These are phyloP conservation scores for Myxozyma neglecta DNA, from an alignment of 805 yeast species.

Conservation along the genomic window DNA sequence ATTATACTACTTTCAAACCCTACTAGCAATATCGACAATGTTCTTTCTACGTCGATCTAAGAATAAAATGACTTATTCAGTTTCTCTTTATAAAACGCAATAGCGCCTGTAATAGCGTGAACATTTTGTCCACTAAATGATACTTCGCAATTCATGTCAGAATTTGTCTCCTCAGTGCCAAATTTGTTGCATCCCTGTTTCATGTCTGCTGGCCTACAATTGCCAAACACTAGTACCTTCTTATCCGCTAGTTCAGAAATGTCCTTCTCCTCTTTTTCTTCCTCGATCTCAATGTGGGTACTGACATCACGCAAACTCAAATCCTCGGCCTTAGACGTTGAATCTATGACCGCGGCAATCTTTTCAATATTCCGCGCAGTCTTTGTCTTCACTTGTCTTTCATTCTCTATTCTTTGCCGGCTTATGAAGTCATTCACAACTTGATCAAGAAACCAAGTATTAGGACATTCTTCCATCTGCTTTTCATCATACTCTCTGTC, in stretches of 20 bases:
- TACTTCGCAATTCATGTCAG: no score
- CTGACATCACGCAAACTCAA: not conserved
- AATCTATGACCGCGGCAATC: no score
- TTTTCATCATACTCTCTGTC: not conserved
- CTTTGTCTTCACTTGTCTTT: not conserved
- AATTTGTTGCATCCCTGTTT: no score
- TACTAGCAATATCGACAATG: no score
- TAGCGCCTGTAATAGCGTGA: not conserved
- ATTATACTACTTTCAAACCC: no score
- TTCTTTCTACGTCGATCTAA: not conserved
- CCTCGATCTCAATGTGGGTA: not conserved
- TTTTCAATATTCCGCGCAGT: not conserved
- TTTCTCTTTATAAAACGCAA: not conserved
- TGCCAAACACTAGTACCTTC: no score
- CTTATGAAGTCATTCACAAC: not conserved
- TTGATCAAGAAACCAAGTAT: not conserved
- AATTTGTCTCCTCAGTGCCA: no score
- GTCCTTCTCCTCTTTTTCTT: no score
- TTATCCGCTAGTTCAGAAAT: no score
- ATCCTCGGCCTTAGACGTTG: no score
- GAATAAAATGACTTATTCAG: conserved; percentile 3
- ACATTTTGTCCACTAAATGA: not conserved
- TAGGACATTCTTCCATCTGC: not conserved
- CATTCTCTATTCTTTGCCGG: not conserved
- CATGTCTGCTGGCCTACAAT: no score